Evolutionary conservation across 2,329 filamentous ascomycete genomes (phyloP).

Genomic region (Fusarium concolor): DNA sequence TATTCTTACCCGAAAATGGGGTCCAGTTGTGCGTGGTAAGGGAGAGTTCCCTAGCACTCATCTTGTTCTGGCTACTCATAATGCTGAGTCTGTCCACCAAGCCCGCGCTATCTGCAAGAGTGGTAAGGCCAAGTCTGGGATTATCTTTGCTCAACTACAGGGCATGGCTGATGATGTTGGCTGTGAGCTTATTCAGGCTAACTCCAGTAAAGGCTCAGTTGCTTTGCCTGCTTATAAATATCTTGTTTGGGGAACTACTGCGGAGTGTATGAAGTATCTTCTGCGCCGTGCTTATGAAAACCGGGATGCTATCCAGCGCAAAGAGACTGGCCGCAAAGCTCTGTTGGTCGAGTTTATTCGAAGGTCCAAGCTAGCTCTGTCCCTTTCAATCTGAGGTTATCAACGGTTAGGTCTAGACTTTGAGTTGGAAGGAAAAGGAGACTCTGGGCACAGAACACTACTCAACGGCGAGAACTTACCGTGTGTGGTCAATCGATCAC

Average conservation of each 20-base stretch:
- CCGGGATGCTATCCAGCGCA: constrained; percentile 73
- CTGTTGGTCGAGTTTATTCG: constrained; percentile 71
- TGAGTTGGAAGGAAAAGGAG: too few species aligned
- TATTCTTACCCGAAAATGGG: constrained; percentile 68
- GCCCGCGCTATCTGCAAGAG: constrained; percentile 63
- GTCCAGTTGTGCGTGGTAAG: constrained; percentile 48
- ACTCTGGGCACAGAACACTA: too few species aligned
- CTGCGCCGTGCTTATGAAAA: constrained; percentile 74
- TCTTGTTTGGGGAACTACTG: constrained; percentile 74
- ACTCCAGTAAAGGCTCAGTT: constrained; percentile 41
- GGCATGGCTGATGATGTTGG: constrained; percentile 97
- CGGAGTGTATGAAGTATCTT: constrained; percentile 88
- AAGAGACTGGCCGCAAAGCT: constrained; percentile 68
- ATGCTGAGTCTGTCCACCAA: constrained; percentile 75
- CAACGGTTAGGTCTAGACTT: too few species aligned
- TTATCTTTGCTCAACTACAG: constrained; percentile 76
- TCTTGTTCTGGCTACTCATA: constrained; percentile 85
- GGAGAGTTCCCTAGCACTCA: constrained; percentile 67
- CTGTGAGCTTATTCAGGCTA: constrained; percentile 64
- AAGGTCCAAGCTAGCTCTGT: constrained; percentile 59
- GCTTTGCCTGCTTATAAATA: constrained; percentile 75
- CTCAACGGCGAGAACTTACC: too few species aligned
- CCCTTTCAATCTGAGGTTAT: constrained; percentile 23
- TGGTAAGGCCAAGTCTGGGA: constrained; percentile 53
- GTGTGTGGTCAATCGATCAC: too few species aligned